Evolutionary conservation across 495 filamentous ascomycete species (phyloP).

Genomic region (Penicillium cosmopolitanum): DNA sequence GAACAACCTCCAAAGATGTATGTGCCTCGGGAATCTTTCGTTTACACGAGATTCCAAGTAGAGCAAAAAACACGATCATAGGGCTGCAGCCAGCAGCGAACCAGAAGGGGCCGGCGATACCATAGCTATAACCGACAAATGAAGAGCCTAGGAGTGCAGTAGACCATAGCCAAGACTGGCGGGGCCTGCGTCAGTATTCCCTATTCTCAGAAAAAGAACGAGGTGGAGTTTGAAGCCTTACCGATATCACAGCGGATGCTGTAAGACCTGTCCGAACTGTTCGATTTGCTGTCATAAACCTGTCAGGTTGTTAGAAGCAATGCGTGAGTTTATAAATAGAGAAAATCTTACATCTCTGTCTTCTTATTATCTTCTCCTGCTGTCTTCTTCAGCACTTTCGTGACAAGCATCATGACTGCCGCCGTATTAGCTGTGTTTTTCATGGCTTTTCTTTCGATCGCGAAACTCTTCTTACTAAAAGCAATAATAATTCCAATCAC

Average conservation of each 20-base stretch:
- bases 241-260: slow-evolving; percentile 44
- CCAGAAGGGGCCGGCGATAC: slow-evolving; percentile 44
- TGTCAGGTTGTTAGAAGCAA: slow-evolving; percentile 12
- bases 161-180: slow-evolving; percentile 41
- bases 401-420: slow-evolving; percentile 42
- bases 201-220: background rate
- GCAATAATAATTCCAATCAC: slow-evolving; percentile 38
- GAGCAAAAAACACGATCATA: slow-evolving; percentile 52
- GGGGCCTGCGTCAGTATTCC: background rate
- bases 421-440: background rate
- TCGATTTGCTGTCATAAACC: slow-evolving; percentile 49
- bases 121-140: slow-evolving; percentile 40
- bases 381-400: slow-evolving; percentile 39
- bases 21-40: slow-evolving; percentile 49
- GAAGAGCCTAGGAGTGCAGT: slow-evolving; percentile 38
- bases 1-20: slow-evolving; percentile 48
- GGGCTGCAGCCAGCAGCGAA: slow-evolving; percentile 48
- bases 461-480: slow-evolving; percentile 20
- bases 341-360: slow-evolving; percentile 39
- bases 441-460: too few species aligned
- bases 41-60: slow-evolving; percentile 52
- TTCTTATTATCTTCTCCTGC: slow-evolving; percentile 45
- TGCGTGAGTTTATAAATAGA: background rate
- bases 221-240: slow-evolving; percentile 9
- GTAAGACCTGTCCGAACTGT: slow-evolving; percentile 42